Percentiles rank a stretch among this genome's conserved stretches.
phyloP scores from a whole-genome alignment of 2,329 filamentous ascomycete species.

The Botrytis hyacinthi region DNA sequence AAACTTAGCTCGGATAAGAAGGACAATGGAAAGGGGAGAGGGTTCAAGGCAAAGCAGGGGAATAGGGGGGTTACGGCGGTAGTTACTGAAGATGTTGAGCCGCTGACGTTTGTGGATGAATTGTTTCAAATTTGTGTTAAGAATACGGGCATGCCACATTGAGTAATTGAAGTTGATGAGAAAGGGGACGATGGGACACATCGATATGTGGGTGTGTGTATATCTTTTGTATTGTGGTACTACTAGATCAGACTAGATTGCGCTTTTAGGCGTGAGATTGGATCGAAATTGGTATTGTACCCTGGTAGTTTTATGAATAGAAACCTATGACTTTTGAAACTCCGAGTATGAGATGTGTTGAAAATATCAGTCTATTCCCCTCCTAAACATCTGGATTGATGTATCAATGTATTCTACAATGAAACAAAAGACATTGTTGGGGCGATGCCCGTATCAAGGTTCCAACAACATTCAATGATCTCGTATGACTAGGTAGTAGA shows the following conservation, averaged over 20 bases:
- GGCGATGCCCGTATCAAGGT: no score
- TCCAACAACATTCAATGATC: no score
- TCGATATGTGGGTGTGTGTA: background rate
- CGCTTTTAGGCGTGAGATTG: background rate
- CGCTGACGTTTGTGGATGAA: constrained; percentile 20
- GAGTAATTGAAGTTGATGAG: fast-evolving
- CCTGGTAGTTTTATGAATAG: background rate
- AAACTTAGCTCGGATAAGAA: constrained; percentile 7
- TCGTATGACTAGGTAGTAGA: no score
- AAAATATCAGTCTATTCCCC: background rate
- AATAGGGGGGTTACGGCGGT: constrained; percentile 9
- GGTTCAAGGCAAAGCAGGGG: background rate
- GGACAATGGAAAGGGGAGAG: background rate
- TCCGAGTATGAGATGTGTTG: no score
- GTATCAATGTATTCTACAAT: background rate
- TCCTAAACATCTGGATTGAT: background rate
- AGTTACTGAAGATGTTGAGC: constrained; percentile 16
- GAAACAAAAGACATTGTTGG: no score
- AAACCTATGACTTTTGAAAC: background rate
- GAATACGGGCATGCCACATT: constrained; percentile 16
- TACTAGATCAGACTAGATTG: background rate
- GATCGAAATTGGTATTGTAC: background rate
- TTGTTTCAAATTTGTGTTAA: constrained; percentile 21
- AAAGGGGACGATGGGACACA: background rate
- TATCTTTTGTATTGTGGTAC: background rate